Base-by-base conservation (phyloP, 208 protist species). In the Trypanosoma platydactyli region DNA sequence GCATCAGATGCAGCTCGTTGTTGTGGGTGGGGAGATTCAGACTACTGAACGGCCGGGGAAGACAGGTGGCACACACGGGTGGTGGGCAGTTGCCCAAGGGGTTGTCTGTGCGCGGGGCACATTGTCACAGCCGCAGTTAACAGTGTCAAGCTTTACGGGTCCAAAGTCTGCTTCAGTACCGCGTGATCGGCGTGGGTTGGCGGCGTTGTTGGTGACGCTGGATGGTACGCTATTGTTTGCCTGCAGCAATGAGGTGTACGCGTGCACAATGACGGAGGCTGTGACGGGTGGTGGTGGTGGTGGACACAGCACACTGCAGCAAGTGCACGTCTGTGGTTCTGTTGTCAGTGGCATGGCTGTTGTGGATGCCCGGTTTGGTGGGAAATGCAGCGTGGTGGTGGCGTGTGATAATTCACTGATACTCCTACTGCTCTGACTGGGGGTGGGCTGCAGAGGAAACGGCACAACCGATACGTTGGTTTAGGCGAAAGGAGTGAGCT, bases 1-100 rank as follows among this genome's bases (percentile, higher is more conserved):
- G 4, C 66, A 73, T 20, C 51, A 65, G 30, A 86, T 86, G 80
- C 55, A 64, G 30, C 18, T 86, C 15, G 61, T 83, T 44, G 54
- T 80, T 9, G 64, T 50, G 24, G 80, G 80, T 46, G 50, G 61
- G 7, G 61, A 64, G 51, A 56, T 30, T 30, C 25, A 59, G 16
- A 22, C 53, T 25, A 22, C 33, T 18, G 40, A 63, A 22, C 46
- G 29, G 11, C 42, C 18, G 38, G 68, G 61, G 5, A 22, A 65
- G 24, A 16, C 20, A 12, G 38, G 42, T n/a, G 33, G 50, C 9
- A 33, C 50, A 3, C 9, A 16, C 0, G 68, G 57, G 9, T 83
- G 77, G 77, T 83, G 77, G 77, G 67, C 68, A 15, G 35, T 83
- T 41, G 64, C 65, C 3, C 41, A 61, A 18, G 60, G 48, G 13